These are phyloP conservation scores for Botrytis elliptica DNA, from an alignment of 2,329 filamentous ascomycete genomes.

Conservation along the genomic window DNA sequence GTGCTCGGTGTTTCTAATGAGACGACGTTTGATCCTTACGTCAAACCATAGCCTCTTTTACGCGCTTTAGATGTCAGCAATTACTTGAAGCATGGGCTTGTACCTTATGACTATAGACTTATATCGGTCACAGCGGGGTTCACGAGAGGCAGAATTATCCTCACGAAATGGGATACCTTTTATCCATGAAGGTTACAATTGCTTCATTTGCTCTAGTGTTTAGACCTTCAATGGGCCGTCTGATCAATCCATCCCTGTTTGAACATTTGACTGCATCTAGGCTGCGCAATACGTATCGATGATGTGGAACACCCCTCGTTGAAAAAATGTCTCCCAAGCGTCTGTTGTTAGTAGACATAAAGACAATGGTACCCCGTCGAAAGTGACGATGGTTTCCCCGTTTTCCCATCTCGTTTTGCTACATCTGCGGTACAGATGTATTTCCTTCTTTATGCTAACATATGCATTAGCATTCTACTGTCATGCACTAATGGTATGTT, in stretches of 20 bases:
- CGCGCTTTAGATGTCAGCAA: background rate
- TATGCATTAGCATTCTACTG: constrained; percentile 14
- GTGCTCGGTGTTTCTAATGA: constrained; percentile 1
- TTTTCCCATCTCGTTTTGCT: background rate
- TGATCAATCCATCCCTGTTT: background rate
- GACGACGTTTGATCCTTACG: background rate
- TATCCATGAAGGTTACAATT: background rate
- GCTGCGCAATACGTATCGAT: background rate
- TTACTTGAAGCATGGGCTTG: background rate
- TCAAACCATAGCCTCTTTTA: background rate
- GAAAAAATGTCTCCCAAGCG: background rate
- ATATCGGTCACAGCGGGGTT: background rate
- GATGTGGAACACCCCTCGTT: background rate
- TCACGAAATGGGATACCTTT: background rate
- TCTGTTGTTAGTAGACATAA: constrained; percentile 5
- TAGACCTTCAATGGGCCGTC: background rate
- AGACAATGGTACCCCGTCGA: background rate
- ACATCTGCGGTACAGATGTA: constrained; percentile 2
- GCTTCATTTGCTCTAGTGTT: background rate
- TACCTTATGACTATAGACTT: background rate
- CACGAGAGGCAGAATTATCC: background rate
- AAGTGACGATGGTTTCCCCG: background rate
- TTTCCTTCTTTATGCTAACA: background rate
- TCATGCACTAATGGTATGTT: constrained; percentile 18
- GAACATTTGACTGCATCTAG: background rate